phyloP scores from a whole-genome alignment of 169 alveolate genomes.

The Eimeria brunetti region DNA sequence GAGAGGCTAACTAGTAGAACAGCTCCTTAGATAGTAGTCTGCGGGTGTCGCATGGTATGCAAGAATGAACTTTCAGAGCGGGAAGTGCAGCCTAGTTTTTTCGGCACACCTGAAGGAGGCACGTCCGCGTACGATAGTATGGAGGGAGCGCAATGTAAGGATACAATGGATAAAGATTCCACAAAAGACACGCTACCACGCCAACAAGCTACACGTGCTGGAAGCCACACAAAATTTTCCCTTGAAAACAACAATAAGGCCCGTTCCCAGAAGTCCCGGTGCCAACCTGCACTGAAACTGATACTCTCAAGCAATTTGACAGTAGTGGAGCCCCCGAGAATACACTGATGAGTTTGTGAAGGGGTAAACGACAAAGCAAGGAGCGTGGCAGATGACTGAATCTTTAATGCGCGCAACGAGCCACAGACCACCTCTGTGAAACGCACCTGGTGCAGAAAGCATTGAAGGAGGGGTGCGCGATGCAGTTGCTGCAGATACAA shows the following conservation, averaged over 20 bases:
- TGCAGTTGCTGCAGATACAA: slow-evolving; percentile 15
- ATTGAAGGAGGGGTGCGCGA: background rate
- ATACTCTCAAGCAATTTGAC: background rate
- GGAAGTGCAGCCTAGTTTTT: background rate
- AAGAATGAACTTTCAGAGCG: background rate
- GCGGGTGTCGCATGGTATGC: background rate
- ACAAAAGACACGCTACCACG: background rate
- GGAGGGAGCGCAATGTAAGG: background rate
- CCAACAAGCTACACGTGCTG: background rate
- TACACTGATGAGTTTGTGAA: background rate
- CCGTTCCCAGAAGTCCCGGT: background rate
- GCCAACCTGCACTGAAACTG: background rate
- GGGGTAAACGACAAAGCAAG: background rate
- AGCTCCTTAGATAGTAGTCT: background rate
- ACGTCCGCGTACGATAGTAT: background rate
- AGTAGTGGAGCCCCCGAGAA: background rate
- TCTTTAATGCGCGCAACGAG: background rate
- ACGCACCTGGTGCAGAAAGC: background rate
- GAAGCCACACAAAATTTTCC: background rate
- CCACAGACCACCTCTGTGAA: background rate
- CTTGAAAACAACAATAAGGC: background rate
- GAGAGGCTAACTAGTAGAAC: background rate
- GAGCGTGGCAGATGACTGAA: background rate
- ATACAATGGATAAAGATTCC: background rate
- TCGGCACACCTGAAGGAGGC: background rate